phyloP scores from a whole-genome alignment of 352 stramenopile species.

The Hyphochytrium catenoides region DNA sequence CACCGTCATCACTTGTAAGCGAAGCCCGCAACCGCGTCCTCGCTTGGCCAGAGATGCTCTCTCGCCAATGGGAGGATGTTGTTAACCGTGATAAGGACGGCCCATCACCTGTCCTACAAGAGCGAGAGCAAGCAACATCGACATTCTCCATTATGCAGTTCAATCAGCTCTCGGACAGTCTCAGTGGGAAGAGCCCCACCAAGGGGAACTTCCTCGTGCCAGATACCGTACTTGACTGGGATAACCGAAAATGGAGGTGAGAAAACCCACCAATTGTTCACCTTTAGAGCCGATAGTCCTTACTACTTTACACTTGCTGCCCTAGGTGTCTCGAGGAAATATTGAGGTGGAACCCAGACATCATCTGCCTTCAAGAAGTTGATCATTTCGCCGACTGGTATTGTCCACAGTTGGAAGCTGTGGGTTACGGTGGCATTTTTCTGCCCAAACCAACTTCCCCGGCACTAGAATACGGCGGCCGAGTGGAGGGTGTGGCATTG shows the following conservation, averaged over 20 bases:
- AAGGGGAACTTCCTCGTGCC: slow-evolving; percentile 1
- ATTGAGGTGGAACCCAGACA: slow-evolving; percentile 4
- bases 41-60: too few relatives aligned
- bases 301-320: background rate
- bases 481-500: slow-evolving; percentile 8
- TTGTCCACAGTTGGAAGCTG: background rate
- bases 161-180: slow-evolving; percentile 9
- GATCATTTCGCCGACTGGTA: slow-evolving; percentile 11
- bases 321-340: slow-evolving; percentile 8
- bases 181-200: background rate
- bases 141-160: slow-evolving; percentile 9
- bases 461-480: slow-evolving; percentile 4
- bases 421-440: slow-evolving; percentile 8
- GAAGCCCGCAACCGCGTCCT: too few relatives aligned
- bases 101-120: too few relatives aligned
- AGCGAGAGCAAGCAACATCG: too few relatives aligned
- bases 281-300: background rate
- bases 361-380: slow-evolving; percentile 10
- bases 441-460: slow-evolving; percentile 5
- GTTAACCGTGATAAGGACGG: too few relatives aligned
- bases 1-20: too few relatives aligned
- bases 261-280: background rate
- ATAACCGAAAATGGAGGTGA: background rate
- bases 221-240: background rate
- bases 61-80: too few relatives aligned